Evolutionary conservation across 139 green algal genomes (phyloP).

Genomic region (Chlamydomonas asymmetrica): DNA sequence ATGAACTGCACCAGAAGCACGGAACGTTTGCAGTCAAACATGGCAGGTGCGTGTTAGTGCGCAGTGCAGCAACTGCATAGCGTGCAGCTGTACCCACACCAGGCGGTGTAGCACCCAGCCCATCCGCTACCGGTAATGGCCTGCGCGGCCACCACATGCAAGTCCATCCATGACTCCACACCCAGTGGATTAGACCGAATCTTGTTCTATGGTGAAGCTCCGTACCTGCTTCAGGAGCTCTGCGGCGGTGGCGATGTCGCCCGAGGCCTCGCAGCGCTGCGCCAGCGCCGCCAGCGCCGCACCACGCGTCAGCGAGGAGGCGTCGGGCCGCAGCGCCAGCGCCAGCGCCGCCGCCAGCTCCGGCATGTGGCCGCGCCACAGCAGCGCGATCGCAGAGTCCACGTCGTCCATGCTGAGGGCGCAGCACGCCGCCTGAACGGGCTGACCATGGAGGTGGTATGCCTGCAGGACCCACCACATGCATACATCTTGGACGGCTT

Average conservation of each 20-base stretch:
- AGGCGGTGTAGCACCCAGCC: not conserved
- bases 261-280: not conserved
- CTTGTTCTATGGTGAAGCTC: no score
- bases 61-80: not conserved
- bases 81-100: not conserved
- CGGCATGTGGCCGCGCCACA: not conserved
- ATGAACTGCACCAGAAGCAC: not conserved
- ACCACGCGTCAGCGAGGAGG: not conserved
- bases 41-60: not conserved
- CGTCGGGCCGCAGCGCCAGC: not conserved
- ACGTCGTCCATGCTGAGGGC: slow-evolving; percentile 18
- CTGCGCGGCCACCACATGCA: not conserved
- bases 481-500: no score
- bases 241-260: slow-evolving; percentile 15
- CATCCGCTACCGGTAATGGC: not conserved
- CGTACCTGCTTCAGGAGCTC: slow-evolving; percentile 13
- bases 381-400: slow-evolving; percentile 7
- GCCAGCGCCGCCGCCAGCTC: slow-evolving; percentile 10
- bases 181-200: no score
- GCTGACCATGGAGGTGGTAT: no score
- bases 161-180: not conserved
- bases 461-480: no score
- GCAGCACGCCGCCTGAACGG: slow-evolving; percentile 13
- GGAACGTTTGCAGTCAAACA: not conserved
- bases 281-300: slow-evolving; percentile 16